phyloP scores from a whole-genome alignment of 2,329 filamentous ascomycete species.

The Hypoxylon sp. region DNA sequence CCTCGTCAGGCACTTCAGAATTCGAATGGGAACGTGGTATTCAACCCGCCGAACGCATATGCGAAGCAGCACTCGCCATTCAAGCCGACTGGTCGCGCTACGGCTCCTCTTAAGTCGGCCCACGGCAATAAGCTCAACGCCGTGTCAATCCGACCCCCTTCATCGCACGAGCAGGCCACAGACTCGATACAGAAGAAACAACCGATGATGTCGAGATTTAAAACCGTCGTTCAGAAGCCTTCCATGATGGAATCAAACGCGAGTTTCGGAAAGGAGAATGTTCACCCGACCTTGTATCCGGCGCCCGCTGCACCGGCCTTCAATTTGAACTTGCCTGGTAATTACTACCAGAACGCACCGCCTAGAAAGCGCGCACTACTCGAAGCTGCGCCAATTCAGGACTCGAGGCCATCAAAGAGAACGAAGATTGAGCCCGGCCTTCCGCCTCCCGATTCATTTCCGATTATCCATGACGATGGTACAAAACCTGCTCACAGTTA shows the following conservation, averaged over 20 bases:
- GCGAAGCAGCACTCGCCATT: constrained; percentile 73
- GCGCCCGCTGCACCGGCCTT: constrained; percentile 56
- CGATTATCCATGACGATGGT: constrained; percentile 84
- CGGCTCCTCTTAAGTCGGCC: constrained; percentile 68
- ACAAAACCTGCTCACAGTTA: constrained; percentile 93
- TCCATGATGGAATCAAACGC: constrained; percentile 59
- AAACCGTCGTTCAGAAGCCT: constrained; percentile 67
- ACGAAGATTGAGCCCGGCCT: constrained; percentile 67
- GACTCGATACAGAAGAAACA: constrained; percentile 77
- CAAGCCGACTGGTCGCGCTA: constrained; percentile 69
- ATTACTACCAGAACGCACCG: constrained; percentile 62
- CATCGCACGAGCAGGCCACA: constrained; percentile 64
- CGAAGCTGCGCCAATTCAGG: constrained; percentile 79
- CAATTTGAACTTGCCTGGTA: constrained; percentile 62
- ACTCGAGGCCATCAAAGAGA: constrained; percentile 76
- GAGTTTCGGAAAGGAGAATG: constrained; percentile 67
- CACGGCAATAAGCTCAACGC: constrained; percentile 73
- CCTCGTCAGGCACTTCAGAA: constrained; percentile 61
- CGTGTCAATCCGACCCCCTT: constrained; percentile 74
- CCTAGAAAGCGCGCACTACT: constrained; percentile 72
- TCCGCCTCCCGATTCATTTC: constrained; percentile 83
- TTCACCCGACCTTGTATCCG: constrained; percentile 63
- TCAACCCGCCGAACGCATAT: constrained; percentile 70
- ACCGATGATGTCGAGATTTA: constrained; percentile 69
- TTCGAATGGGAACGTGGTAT: constrained; percentile 71